phyloP scores from a whole-genome alignment of 495 filamentous ascomycete genomes.

The Darksidea phi region DNA sequence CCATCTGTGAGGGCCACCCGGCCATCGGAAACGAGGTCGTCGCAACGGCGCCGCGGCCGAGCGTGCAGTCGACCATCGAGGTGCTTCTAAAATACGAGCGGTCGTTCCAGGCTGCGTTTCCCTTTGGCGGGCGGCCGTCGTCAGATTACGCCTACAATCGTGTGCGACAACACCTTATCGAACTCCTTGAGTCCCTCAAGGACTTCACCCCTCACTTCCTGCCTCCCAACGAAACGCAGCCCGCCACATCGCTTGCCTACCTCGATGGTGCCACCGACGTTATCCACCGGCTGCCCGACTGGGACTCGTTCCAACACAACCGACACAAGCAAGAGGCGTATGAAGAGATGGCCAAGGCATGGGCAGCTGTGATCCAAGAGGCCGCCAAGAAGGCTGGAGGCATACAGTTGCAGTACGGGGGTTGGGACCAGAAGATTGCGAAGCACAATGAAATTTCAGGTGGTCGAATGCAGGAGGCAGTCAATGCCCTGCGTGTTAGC shows the following conservation, averaged over 20 bases:
- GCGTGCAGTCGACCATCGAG: slow-evolving; percentile 71
- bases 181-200: slow-evolving; percentile 81
- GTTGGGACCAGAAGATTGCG: slow-evolving; percentile 85
- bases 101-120: slow-evolving; percentile 74
- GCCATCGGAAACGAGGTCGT: slow-evolving; percentile 77
- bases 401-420: slow-evolving; percentile 83
- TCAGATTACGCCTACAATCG: slow-evolving; percentile 96
- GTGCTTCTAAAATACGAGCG: slow-evolving; percentile 81
- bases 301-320: slow-evolving; percentile 80
- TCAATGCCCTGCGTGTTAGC: slow-evolving; percentile 69
- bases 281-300: slow-evolving; percentile 83
- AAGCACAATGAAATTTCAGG: slow-evolving; percentile 87
- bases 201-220: slow-evolving; percentile 96
- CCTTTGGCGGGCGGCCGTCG: slow-evolving; percentile 74
- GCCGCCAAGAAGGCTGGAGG: slow-evolving; percentile 88
- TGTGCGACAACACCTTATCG: slow-evolving; percentile 74
- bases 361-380: slow-evolving; percentile 88
- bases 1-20: slow-evolving; percentile 85
- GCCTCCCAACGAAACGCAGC: slow-evolving; percentile 82
- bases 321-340: slow-evolving; percentile 91
- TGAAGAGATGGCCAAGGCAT: slow-evolving; percentile 90
- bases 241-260: slow-evolving; percentile 74
- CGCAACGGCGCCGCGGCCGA: slow-evolving; percentile 79
- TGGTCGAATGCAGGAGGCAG: slow-evolving; percentile 77
- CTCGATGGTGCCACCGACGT: slow-evolving; percentile 86